A percentile compares a stretch with the other conserved stretches of the same genome.
Conservation (phyloP, 306 rosid species). For the Vigna radiata region DNA sequence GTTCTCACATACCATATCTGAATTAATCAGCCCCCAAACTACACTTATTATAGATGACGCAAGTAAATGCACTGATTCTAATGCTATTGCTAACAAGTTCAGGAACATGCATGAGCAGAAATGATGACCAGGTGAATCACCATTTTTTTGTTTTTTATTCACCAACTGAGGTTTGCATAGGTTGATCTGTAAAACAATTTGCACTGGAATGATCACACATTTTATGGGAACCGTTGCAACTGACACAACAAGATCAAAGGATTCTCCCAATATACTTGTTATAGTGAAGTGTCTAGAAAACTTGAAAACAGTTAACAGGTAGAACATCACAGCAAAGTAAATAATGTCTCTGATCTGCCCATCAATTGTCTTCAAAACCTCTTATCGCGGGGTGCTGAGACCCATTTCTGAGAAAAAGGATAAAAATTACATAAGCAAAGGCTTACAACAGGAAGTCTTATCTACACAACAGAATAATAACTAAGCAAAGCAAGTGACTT, state of each 20-base stretch:
- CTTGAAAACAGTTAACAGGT: slow-evolving; percentile 36
- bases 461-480: slow-evolving; percentile 15
- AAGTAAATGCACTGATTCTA: slow-evolving; percentile 25
- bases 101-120: slow-evolving; percentile 21
- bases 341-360: slow-evolving; percentile 44
- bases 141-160: slow-evolving; percentile 8
- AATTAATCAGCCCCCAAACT: background rate
- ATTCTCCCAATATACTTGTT: slow-evolving; percentile 44
- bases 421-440: slow-evolving; percentile 28
- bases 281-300: slow-evolving; percentile 41
- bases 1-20: slow-evolving; percentile 4
- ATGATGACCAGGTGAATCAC: background rate
- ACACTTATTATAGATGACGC: background rate
- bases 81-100: slow-evolving; percentile 12
- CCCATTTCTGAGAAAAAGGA: slow-evolving; percentile 68
- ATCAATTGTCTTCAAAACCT: slow-evolving; percentile 45
- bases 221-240: slow-evolving; percentile 39
- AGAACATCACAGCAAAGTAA: slow-evolving; percentile 34
- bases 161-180: slow-evolving; percentile 7
- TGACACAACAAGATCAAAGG: slow-evolving; percentile 46
- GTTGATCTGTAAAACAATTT: slow-evolving; percentile 27
- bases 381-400: slow-evolving; percentile 78
- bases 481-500: slow-evolving; percentile 2
- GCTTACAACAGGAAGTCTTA: slow-evolving; percentile 5
- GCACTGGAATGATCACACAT: slow-evolving; percentile 22